Evolutionary conservation across 768 basidiomycete species (phyloP).

Genomic region (Trametes coccinea): DNA sequence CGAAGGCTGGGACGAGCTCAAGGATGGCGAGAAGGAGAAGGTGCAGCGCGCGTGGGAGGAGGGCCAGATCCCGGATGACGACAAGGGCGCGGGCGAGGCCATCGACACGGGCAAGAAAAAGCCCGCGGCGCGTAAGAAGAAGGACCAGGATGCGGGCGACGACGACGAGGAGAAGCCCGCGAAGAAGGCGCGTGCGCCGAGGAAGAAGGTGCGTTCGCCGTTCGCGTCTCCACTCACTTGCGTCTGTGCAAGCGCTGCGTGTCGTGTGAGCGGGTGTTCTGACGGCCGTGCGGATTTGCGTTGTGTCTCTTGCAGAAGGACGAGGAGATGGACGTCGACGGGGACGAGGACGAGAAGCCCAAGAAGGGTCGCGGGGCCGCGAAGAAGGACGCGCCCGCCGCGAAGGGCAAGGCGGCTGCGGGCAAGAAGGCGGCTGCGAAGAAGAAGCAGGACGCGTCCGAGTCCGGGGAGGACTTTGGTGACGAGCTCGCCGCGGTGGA

Average conservation of each 20-base stretch:
- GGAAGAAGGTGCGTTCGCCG: slow-evolving; percentile 29
- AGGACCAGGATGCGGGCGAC: slow-evolving; percentile 18
- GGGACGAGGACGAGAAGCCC: slow-evolving; percentile 50
- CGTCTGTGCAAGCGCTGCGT: too few relatives aligned
- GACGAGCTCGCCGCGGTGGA: slow-evolving; percentile 44
- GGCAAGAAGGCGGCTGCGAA: slow-evolving; percentile 47
- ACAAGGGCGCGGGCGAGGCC: slow-evolving; percentile 33
- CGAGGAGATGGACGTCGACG: slow-evolving; percentile 35
- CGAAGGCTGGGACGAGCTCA: slow-evolving; percentile 46
- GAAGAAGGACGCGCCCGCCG: slow-evolving; percentile 31
- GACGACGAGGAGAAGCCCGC: slow-evolving; percentile 28
- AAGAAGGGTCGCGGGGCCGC: slow-evolving; percentile 52
- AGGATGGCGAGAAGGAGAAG: slow-evolving; percentile 42
- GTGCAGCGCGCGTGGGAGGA: slow-evolving; percentile 44
- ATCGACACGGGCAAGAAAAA: slow-evolving; percentile 30
- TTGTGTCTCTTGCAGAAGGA: slow-evolving; percentile 16
- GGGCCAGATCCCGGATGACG: slow-evolving; percentile 41
- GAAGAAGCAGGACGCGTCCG: slow-evolving; percentile 43
- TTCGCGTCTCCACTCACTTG: not conserved
- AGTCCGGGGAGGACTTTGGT: slow-evolving; percentile 48
- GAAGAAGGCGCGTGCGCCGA: slow-evolving; percentile 32
- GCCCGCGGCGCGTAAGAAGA: slow-evolving; percentile 32
- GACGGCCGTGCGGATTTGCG: not conserved
- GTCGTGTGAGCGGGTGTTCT: not conserved
- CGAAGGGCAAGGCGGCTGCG: slow-evolving; percentile 45